These are phyloP conservation scores for Cymbidium sinense DNA, from an alignment of 106 monocot species.

Conservation along the genomic window DNA sequence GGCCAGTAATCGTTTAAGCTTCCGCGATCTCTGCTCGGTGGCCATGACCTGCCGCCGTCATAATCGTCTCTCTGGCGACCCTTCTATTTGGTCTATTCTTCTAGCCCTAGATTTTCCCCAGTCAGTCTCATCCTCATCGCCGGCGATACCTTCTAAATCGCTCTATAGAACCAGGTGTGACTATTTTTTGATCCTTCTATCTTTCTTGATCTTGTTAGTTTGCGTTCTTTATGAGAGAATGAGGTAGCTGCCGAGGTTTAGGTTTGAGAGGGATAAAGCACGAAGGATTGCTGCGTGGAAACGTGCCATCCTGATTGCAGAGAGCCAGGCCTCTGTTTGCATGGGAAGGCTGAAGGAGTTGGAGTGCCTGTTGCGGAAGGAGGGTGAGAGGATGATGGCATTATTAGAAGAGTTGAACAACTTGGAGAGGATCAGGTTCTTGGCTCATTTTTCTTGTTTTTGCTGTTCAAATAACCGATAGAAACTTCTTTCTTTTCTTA, in stretches of 20 bases:
- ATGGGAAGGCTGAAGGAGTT: conserved; percentile 34
- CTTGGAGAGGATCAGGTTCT: conserved; percentile 65
- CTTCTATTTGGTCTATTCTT: conserved; percentile 59
- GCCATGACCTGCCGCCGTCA: conserved; percentile 71
- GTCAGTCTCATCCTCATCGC: not conserved
- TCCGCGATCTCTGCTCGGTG: conserved; percentile 71
- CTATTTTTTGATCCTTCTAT: not conserved
- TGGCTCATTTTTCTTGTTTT: not conserved
- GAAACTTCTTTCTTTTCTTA: too few species aligned
- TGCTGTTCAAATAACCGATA: too few species aligned
- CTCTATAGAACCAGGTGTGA: conserved; percentile 61
- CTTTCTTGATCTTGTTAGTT: not conserved
- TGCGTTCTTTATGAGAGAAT: not conserved
- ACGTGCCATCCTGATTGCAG: conserved; percentile 39
- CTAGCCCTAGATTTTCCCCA: conserved; percentile 57
- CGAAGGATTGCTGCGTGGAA: conserved; percentile 36
- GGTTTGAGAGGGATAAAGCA: conserved; percentile 77
- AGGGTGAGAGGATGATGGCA: conserved; percentile 46
- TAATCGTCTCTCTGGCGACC: conserved; percentile 49
- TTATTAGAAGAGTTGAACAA: conserved; percentile 30
- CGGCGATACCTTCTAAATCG: conserved; percentile 35
- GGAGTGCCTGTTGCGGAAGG: conserved; percentile 23
- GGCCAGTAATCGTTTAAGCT: conserved; percentile 20
- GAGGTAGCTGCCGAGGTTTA: conserved; percentile 3
- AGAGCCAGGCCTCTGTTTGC: conserved; percentile 38